Evolutionary conservation across 1,284 basidiomycete species (phyloP), one percentile per base, ranked within the genome.

Genomic region (Macrocystidia cucumis): DNA sequence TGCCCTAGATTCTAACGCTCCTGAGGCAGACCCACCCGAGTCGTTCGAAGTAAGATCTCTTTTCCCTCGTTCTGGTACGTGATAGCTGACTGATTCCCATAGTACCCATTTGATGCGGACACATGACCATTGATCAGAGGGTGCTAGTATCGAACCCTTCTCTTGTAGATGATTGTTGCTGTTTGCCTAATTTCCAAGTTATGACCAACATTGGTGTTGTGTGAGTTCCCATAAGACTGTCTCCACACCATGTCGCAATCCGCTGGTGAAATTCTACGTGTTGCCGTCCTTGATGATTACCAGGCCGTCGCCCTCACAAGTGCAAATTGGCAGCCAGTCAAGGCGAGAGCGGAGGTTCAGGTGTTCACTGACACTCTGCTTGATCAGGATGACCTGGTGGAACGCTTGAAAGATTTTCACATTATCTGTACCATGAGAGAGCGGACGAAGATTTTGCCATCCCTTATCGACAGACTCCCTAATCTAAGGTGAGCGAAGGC

Each of bases 21-120:
- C 78, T 14, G 90, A 92, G 52, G 82, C 79, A n/a, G 78, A 77
- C 29, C 73, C 78, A 14, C 91, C 91, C 44, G 71, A 70, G 50
- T 56, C 80, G 14, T 91, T 91, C 50, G 85, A 90, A 77, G 84
- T 87, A 47, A 36, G 78, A 63, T 39, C 17, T 9, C 17, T 37
- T 12, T 34, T 23, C 38, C 28, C 24, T 19, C 20, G 28, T 19
- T 32, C 29, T 29, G 9, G 30, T 39, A 20, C 11, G 32, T 41
- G 24, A 40, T 41, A 41, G 33, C 44, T 49, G 41, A 46, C 41
- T 37, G 30, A n/a, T n/a, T n/a, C n/a, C 31, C 43, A 7, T 42
- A 84, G 77, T 78, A 77, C 49, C 72, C 72, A n/a, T 75, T 77
- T 48, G 73, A 74, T 50, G 58, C 75, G 50, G 77, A 81, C 52